Evolutionary conservation across 179 eudicot species (phyloP).

Genomic region (Dionaea muscipula): DNA sequence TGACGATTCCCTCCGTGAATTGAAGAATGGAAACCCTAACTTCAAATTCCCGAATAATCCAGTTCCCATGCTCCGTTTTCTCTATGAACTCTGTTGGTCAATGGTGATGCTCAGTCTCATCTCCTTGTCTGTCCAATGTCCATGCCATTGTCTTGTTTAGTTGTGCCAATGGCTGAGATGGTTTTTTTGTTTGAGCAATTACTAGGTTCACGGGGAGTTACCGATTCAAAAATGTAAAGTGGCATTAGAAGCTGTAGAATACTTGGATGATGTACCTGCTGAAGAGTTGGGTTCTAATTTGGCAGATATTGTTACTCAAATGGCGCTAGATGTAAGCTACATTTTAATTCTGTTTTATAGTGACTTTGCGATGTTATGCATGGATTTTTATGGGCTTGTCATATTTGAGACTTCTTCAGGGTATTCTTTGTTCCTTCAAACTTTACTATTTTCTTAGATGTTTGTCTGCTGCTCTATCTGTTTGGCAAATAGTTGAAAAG

Average conservation of each 20-base stretch:
- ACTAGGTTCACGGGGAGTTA: constrained; percentile 63
- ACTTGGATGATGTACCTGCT: constrained; percentile 32
- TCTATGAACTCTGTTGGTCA: constrained; percentile 64
- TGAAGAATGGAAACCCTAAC: constrained; percentile 49
- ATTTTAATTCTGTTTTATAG: background rate
- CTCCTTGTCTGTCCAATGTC: too few species aligned
- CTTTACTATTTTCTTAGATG: too few species aligned
- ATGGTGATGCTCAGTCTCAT: constrained; percentile 31
- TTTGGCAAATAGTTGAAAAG: too few species aligned
- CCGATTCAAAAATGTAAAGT: constrained; percentile 80
- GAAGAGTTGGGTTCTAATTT: constrained; percentile 66
- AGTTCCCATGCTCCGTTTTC: constrained; percentile 55
- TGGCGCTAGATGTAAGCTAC: constrained; percentile 87
- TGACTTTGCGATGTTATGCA: background rate
- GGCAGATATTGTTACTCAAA: constrained; percentile 77
- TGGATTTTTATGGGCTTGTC: too few species aligned
- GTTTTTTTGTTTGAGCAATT: constrained; percentile 9
- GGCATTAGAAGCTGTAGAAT: constrained; percentile 71
- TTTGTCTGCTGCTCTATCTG: too few species aligned
- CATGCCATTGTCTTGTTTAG: background rate
- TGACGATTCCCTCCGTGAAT: constrained; percentile 50
- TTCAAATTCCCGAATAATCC: constrained; percentile 36
- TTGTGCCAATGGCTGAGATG: background rate
- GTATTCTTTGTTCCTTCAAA: too few species aligned
- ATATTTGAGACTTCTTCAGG: too few species aligned